Percentiles rank a stretch among this genome's conserved stretches.
These are phyloP conservation scores for Fusarium sublunatum DNA, from an alignment of 2,329 filamentous ascomycete genomes.

Conservation along the genomic window DNA sequence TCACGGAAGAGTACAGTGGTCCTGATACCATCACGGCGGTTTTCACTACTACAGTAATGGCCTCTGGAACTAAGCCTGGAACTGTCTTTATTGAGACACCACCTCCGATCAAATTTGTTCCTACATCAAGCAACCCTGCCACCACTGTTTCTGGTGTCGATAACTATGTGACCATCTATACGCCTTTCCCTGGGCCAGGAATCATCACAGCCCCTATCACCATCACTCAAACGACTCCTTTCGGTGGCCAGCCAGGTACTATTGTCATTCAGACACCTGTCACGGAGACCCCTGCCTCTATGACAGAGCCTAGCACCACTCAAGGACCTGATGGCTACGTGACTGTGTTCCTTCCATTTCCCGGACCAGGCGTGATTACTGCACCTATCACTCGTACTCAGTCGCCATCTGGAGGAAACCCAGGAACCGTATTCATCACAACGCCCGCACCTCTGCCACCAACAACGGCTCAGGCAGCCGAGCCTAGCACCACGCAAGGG, in stretches of 20 bases:
- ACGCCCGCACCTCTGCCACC: constrained; percentile 12
- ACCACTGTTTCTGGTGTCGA: constrained; percentile 24
- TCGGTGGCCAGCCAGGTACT: constrained; percentile 21
- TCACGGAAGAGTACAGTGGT: constrained; percentile 16
- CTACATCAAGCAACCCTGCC: constrained; percentile 4
- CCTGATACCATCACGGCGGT: constrained; percentile 23
- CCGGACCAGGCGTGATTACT: constrained; percentile 18
- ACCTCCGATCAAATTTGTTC: constrained; percentile 20
- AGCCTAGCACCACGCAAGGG: constrained; percentile 14
- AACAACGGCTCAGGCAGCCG: constrained; percentile 4
- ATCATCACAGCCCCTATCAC: constrained; percentile 33
- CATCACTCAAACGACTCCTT: constrained; percentile 19
- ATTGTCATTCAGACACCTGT: constrained; percentile 27
- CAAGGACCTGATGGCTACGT: constrained; percentile 13
- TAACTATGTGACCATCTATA: constrained; percentile 28
- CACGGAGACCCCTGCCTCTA: not conserved
- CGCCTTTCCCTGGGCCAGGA: constrained; percentile 30
- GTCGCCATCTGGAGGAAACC: constrained; percentile 22
- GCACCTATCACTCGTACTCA: constrained; percentile 15
- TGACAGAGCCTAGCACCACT: constrained; percentile 9
- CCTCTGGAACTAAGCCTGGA: constrained; percentile 23
- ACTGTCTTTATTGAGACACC: constrained; percentile 33
- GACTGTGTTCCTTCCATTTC: constrained; percentile 16
- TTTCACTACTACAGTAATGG: constrained; percentile 24
- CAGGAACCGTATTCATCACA: constrained; percentile 20